Conservation (phyloP, 805 yeast species). For the Spathaspora arborariae region DNA sequence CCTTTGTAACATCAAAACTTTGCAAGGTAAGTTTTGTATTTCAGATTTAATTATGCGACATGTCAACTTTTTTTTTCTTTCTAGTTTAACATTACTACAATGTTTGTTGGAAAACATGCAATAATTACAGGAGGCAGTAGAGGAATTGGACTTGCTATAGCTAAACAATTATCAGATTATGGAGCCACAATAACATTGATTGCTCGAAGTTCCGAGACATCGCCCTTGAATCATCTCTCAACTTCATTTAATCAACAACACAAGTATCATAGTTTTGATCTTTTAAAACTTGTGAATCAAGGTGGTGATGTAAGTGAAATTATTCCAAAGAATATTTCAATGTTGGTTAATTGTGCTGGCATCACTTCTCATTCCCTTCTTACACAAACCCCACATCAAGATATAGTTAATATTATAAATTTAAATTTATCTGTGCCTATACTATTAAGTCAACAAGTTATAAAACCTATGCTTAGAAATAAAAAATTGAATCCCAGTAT, state of each 20-base stretch:
- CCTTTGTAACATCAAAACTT: too few species aligned
- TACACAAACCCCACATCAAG: constrained; percentile 34
- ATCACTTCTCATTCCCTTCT: constrained; percentile 54
- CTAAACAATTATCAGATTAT: constrained; percentile 21
- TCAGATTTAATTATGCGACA: too few species aligned
- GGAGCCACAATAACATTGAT: constrained; percentile 31
- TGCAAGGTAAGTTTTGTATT: too few species aligned
- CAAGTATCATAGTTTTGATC: constrained; percentile 9
- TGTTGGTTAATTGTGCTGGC: constrained; percentile 67
- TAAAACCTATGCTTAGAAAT: constrained; percentile 45
- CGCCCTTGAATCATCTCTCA: constrained; percentile 21
- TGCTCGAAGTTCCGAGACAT: constrained; percentile 28
- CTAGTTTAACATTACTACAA: background rate
- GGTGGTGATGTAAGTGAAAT: background rate
- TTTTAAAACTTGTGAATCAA: constrained; percentile 4
- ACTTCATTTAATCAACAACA: constrained; percentile 7
- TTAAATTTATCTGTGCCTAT: constrained; percentile 64
- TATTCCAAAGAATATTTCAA: constrained; percentile 28
- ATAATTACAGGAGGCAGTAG: constrained; percentile 39
- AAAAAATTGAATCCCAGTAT: constrained; percentile 30
- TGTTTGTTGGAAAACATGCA: constrained; percentile 22
- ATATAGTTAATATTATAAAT: constrained; percentile 44
- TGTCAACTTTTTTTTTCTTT: too few species aligned
- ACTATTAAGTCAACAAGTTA: constrained; percentile 49
- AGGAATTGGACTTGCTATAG: constrained; percentile 34